Evolutionary conservation across 768 basidiomycete genomes (phyloP).

Genomic region (Psilocybe sp.): DNA sequence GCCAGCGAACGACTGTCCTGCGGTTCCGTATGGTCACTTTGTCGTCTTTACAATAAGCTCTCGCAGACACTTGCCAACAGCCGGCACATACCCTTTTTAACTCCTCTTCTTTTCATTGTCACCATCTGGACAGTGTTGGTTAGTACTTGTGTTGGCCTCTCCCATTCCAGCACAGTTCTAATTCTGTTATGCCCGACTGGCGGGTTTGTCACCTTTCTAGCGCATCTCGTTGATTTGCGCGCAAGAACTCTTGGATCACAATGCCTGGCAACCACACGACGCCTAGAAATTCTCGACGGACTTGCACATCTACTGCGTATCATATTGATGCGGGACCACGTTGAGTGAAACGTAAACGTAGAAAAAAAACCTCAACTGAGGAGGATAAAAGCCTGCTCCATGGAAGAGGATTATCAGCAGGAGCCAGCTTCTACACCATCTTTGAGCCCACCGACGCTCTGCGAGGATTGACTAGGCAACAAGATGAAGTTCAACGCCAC

Average conservation of each 20-base stretch:
- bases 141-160: too few species aligned
- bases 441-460: neutral
- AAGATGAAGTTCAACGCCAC: constrained; percentile 8
- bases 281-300: constrained; percentile 14
- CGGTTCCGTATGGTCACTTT: neutral
- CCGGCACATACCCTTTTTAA: neutral
- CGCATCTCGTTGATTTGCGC: neutral
- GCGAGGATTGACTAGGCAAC: neutral
- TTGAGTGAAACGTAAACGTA: too few species aligned
- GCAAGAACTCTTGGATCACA: constrained; percentile 8
- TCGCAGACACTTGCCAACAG: neutral
- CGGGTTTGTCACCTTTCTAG: neutral
- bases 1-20: too few species aligned
- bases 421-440: too few species aligned
- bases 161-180: neutral
- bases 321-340: neutral
- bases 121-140: neutral
- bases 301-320: constrained; percentile 8
- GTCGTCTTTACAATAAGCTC: constrained; percentile 7
- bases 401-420: too few species aligned
- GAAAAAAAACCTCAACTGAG: too few species aligned
- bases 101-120: constrained; percentile 1
- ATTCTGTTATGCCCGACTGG: neutral
- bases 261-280: constrained; percentile 11
- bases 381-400: constrained; percentile 5